A percentile compares a stretch with the other conserved stretches of the same genome.
phyloP scores from a whole-genome alignment of 768 basidiomycete species.

The Gloeopeniophorella convolvens region DNA sequence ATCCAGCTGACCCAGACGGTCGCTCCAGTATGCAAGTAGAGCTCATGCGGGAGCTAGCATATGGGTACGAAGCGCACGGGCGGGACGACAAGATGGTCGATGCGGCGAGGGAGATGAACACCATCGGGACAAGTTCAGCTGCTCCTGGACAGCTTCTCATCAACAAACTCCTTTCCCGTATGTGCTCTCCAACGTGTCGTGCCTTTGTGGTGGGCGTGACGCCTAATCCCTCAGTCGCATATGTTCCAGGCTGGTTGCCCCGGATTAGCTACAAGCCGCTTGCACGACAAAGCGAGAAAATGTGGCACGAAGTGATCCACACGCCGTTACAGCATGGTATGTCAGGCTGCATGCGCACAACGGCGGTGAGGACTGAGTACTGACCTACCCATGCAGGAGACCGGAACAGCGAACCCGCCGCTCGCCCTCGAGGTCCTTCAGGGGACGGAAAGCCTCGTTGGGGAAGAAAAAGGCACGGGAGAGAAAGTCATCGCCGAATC shows the following conservation, averaged over 20 bases:
- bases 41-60: too few species aligned
- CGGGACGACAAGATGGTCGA: not conserved
- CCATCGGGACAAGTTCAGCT: too few species aligned
- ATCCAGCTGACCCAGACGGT: too few species aligned
- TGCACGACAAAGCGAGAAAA: not conserved
- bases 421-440: constrained; percentile 5
- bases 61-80: too few species aligned
- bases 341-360: too few species aligned
- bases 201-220: too few species aligned
- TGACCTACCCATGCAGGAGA: too few species aligned
- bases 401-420: constrained; percentile 6
- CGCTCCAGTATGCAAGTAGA: not conserved
- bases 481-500: not conserved
- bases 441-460: not conserved
- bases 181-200: too few species aligned
- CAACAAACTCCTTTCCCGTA: not conserved
- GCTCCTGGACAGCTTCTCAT: not conserved
- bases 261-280: constrained; percentile 11
- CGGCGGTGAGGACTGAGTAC: too few species aligned
- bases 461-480: not conserved
- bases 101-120: not conserved
- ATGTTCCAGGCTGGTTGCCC: constrained; percentile 6
- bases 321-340: not conserved
- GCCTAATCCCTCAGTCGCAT: not conserved
- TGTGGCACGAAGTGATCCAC: not conserved